Base-by-base conservation (phyloP, 139 green algal genomes). In the Limnomonas spitsbergensis region DNA sequence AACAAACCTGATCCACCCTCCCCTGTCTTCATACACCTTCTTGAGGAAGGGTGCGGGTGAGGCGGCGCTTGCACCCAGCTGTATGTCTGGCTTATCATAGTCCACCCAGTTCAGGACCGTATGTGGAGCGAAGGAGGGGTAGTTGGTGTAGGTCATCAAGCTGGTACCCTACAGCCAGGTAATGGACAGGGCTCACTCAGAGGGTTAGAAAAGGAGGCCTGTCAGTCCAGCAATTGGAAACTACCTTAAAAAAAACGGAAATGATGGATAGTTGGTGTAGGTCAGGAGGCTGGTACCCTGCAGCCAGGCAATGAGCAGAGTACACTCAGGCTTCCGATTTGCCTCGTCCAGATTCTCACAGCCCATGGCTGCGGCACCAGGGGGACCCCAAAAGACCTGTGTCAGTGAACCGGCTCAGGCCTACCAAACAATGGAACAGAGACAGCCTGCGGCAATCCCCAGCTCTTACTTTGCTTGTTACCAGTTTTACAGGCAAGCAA, bases 1-100 rank as follows among this genome's bases (percentile, higher is more conserved):
- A n/a, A n/a, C n/a, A n/a, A n/a, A 61, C 47, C 61, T 34, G 26
- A 72, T 72, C 61, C 61, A 72, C 27, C 61, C 61, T 34, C 61
- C 61, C 7, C 27, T 61, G 20, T 61, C 47, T 61, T 20, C 20
- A 20, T 29, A 61, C 20, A 61, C 47, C 20, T 61, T 61, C 47
- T 61, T 20, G 20, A 61, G 47, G 47, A 61, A 61, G 14, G 47
- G 47, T 61, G 47, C 47, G 14, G 47, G 47, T 29, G 47, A 61
- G 47, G 20, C 20, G 14, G 47, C 47, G 47, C 47, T 29, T 14
- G 47, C 20, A 29, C 20, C 29, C 9, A 72, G 29, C 61, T 72
- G 61, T 7, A 39, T 20, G 9, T 36, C 7, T 24, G 61, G 27
- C 61, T 39, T 34, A 37, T 72, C 61, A 37, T 72, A 72, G 27